Evolutionary conservation across 2,329 filamentous ascomycete genomes (phyloP).

Genomic region (Aspergillus arachidicola): DNA sequence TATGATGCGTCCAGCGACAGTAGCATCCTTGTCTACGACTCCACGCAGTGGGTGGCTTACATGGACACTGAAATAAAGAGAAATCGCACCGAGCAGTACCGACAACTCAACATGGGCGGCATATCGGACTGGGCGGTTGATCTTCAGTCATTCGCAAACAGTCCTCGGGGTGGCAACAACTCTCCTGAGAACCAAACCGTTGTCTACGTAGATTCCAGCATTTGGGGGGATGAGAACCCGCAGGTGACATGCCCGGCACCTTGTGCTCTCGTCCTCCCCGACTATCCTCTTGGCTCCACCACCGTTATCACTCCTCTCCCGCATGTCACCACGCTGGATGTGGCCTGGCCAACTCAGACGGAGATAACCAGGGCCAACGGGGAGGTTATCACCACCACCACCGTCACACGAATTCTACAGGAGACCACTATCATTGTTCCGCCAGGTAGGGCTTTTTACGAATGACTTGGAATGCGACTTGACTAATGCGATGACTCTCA

Average conservation of each 20-base stretch:
- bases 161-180: not conserved
- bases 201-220: not conserved
- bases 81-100: slow-evolving; percentile 21
- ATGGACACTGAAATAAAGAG: slow-evolving; percentile 31
- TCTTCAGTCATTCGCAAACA: not conserved
- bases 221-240: not conserved
- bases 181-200: not conserved
- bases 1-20: slow-evolving; percentile 18
- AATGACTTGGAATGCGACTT: not conserved
- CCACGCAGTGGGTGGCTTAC: slow-evolving; percentile 39
- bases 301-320: slow-evolving; percentile 3
- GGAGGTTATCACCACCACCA: not conserved
- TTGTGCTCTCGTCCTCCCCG: slow-evolving; percentile 3
- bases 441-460: not conserved
- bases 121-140: not conserved
- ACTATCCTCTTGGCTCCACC: slow-evolving; percentile 2
- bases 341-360: not conserved
- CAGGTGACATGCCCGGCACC: not conserved
- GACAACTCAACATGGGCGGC: not conserved
- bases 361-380: not conserved
- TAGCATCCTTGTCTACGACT: slow-evolving; percentile 35
- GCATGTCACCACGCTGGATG: not conserved
- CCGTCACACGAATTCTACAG: not conserved
- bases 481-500: not conserved
- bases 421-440: not conserved